Percentiles rank a stretch among this genome's conserved stretches.
Evolutionary conservation across 495 filamentous ascomycete species (phyloP).

Genomic region (Penicillium samsonianum): DNA sequence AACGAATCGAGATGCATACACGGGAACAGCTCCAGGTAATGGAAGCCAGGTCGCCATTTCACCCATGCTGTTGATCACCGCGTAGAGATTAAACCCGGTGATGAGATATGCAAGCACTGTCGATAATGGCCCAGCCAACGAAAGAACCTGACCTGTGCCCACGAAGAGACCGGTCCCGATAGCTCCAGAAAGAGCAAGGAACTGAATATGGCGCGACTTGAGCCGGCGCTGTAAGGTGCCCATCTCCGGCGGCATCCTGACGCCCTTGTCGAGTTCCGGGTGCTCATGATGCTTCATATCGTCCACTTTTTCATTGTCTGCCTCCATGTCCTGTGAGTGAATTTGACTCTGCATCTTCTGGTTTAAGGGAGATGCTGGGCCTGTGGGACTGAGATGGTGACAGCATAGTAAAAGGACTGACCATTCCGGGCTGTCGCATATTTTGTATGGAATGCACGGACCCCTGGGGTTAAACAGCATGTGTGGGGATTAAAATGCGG

Average conservation of each 20-base stretch:
- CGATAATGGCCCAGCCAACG: slow-evolving; percentile 61
- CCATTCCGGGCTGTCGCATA: background rate
- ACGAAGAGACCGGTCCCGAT: slow-evolving; percentile 74
- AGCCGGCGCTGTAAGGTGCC: slow-evolving; percentile 50
- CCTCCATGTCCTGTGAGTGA: background rate
- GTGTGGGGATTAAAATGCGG: background rate
- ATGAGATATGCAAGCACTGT: slow-evolving; percentile 65
- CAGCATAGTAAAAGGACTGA: too few relatives aligned
- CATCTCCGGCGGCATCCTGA: slow-evolving; percentile 3
- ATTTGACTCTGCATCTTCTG: background rate
- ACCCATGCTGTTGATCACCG: slow-evolving; percentile 48
- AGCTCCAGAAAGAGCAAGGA: slow-evolving; percentile 57
- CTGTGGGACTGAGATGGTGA: background rate
- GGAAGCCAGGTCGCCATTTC: slow-evolving; percentile 75
- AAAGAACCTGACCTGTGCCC: slow-evolving; percentile 63
- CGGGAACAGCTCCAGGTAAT: slow-evolving; percentile 66
- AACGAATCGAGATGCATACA: slow-evolving; percentile 66
- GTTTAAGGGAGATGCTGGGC: background rate
- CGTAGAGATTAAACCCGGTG: slow-evolving; percentile 60
- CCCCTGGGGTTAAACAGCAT: background rate
- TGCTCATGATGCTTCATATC: background rate
- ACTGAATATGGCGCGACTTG: slow-evolving; percentile 62
- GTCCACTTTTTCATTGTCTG: background rate
- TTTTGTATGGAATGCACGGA: background rate
- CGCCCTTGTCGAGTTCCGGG: background rate